phyloP scores from a whole-genome alignment of 1,284 basidiomycete genomes.

The Cerioporus squamosus region DNA sequence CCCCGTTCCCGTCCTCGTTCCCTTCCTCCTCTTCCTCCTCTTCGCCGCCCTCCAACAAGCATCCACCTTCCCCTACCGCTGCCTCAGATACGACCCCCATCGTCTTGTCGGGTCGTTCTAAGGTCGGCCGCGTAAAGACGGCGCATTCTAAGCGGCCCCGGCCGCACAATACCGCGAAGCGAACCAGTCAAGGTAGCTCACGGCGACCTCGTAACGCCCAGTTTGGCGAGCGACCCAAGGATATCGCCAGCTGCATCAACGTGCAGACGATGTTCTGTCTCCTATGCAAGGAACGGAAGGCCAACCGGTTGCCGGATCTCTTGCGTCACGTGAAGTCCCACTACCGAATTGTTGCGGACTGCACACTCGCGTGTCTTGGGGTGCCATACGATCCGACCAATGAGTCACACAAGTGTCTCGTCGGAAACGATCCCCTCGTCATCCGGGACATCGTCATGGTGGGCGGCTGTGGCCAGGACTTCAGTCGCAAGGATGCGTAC shows the following conservation, averaged over 20 bases:
- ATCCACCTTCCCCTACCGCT: no score
- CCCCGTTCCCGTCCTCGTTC: no score
- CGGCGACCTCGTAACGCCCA: neutral
- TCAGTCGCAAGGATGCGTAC: constrained; percentile 60
- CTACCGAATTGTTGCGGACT: constrained; percentile 23
- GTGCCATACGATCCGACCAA: neutral
- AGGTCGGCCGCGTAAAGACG: no score
- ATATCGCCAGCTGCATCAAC: neutral
- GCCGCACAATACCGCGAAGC: no score
- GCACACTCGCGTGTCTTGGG: constrained; percentile 3
- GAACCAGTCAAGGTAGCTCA: neutral
- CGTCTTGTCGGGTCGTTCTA: no score
- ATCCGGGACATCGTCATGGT: neutral
- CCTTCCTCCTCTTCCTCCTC: no score
- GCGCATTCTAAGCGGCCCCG: no score
- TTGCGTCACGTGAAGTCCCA: constrained; percentile 58
- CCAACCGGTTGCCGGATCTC: constrained; percentile 52
- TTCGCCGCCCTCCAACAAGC: no score
- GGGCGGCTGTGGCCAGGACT: constrained; percentile 54
- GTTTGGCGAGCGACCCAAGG: neutral
- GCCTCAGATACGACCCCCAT: no score
- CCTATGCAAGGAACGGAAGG: constrained; percentile 34
- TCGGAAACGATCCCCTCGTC: no score
- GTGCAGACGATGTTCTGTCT: constrained; percentile 7
- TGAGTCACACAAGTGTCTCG: no score